phyloP scores from a whole-genome alignment of 768 basidiomycete species.

The Bullera alba region DNA sequence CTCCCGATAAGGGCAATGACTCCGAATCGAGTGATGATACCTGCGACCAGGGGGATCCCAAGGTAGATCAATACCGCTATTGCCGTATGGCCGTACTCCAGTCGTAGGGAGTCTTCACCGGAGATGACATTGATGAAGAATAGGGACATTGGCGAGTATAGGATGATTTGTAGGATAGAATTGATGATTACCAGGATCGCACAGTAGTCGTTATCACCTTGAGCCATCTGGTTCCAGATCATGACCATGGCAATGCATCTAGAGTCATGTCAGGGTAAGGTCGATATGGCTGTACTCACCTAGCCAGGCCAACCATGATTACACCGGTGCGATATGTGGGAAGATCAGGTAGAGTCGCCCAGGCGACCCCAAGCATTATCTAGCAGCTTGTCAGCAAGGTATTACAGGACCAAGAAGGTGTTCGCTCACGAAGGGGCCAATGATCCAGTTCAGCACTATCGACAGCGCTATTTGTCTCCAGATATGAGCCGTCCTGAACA shows the following conservation, averaged over 20 bases:
- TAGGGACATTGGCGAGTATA: slow-evolving; percentile 67
- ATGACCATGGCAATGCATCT: slow-evolving; percentile 50
- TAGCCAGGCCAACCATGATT: slow-evolving; percentile 70
- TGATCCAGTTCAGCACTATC: slow-evolving; percentile 67
- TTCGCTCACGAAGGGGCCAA: slow-evolving; percentile 57
- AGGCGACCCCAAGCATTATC: slow-evolving; percentile 75
- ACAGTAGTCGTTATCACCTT: slow-evolving; percentile 64
- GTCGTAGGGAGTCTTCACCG: slow-evolving; percentile 58
- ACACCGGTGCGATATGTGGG: slow-evolving; percentile 67
- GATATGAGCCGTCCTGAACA: slow-evolving; percentile 54
- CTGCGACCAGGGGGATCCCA: slow-evolving; percentile 70
- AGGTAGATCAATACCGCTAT: slow-evolving; percentile 53
- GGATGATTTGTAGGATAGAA: slow-evolving; percentile 66
- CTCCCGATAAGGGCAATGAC: slow-evolving; percentile 51
- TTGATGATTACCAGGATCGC: slow-evolving; percentile 76
- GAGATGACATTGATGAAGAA: slow-evolving; percentile 70
- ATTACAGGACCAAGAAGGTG: background rate
- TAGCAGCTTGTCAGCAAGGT: background rate
- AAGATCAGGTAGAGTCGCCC: slow-evolving; percentile 72
- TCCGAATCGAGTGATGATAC: slow-evolving; percentile 60
- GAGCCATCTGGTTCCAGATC: slow-evolving; percentile 72
- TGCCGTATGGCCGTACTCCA: slow-evolving; percentile 52
- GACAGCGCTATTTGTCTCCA: slow-evolving; percentile 67
- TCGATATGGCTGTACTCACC: slow-evolving; percentile 49
- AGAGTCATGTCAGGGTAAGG: no score